These are phyloP conservation scores for Penicillium verrucosum DNA, from an alignment of 2,329 filamentous ascomycete species.

Conservation along the genomic window DNA sequence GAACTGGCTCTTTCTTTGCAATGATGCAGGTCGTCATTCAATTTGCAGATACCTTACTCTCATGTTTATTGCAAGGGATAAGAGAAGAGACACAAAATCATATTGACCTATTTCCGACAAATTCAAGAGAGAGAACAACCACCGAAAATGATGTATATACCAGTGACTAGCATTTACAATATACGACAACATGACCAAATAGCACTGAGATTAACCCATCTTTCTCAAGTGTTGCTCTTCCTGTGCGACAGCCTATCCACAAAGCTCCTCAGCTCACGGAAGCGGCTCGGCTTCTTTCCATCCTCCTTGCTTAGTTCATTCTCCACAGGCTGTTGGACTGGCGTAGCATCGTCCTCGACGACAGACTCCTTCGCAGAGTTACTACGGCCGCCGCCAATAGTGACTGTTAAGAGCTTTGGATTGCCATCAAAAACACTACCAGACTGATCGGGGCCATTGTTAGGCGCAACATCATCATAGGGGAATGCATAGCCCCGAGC, in stretches of 20 bases:
- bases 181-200: not conserved
- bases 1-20: not conserved
- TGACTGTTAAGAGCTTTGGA: slow-evolving; percentile 56
- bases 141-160: not conserved
- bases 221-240: not conserved
- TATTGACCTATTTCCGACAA: not conserved
- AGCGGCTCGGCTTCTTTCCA: not conserved
- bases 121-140: not conserved
- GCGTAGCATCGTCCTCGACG: not conserved
- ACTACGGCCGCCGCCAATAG: slow-evolving; percentile 48
- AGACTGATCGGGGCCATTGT: slow-evolving; percentile 57
- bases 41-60: not conserved
- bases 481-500: slow-evolving; percentile 67
- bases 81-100: not conserved
- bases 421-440: slow-evolving; percentile 59
- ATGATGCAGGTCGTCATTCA: not conserved
- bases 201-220: not conserved
- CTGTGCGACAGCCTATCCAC: slow-evolving; percentile 12
- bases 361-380: not conserved
- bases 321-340: not conserved
- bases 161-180: not conserved
- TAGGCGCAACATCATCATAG: slow-evolving; percentile 65
- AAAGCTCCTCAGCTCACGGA: slow-evolving; percentile 9
- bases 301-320: not conserved
- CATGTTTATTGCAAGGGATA: not conserved